Evolutionary conservation across 1,284 basidiomycete genomes (phyloP).

Genomic region (Apiotrichum porosum): DNA sequence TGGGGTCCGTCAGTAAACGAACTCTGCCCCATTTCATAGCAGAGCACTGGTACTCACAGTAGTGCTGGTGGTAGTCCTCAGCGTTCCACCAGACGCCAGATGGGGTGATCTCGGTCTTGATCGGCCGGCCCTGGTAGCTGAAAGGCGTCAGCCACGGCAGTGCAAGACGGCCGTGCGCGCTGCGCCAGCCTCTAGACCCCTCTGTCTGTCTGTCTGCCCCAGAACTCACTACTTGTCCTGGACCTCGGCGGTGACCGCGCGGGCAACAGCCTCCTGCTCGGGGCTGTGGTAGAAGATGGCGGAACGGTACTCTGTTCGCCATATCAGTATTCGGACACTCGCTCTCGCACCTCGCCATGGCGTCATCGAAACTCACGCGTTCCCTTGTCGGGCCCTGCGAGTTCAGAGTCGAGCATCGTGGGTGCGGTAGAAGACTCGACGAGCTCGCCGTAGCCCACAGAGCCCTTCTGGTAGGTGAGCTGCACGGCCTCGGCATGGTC

Average conservation of each 20-base stretch:
- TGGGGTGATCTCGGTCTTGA: slow-evolving; percentile 67
- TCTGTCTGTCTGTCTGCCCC: too few relatives aligned
- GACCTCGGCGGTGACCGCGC: slow-evolving; percentile 75
- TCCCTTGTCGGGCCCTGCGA: slow-evolving; percentile 70
- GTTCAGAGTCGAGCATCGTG: slow-evolving; percentile 88
- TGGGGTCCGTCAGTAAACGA: too few relatives aligned
- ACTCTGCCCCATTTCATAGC: too few relatives aligned
- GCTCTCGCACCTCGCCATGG: too few relatives aligned
- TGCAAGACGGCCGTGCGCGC: not conserved
- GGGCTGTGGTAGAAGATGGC: slow-evolving; percentile 78
- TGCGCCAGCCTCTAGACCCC: too few relatives aligned
- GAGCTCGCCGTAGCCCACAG: slow-evolving; percentile 74
- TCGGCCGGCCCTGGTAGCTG: slow-evolving; percentile 65
- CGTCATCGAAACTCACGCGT: slow-evolving; percentile 76
- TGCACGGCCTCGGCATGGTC: slow-evolving; percentile 85
- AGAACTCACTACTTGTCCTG: slow-evolving; percentile 66
- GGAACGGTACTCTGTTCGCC: slow-evolving; percentile 95
- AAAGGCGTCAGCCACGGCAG: slow-evolving; percentile 41
- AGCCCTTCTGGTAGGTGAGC: slow-evolving; percentile 75
- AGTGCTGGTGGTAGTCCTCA: slow-evolving; percentile 79
- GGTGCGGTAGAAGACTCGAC: slow-evolving; percentile 89
- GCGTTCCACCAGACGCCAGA: slow-evolving; percentile 74
- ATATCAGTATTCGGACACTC: too few relatives aligned
- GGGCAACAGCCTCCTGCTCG: slow-evolving; percentile 70
- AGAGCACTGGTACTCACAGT: slow-evolving; percentile 53